Evolutionary conservation across 345 rosid species (phyloP).

Genomic region (Salix brachista): DNA sequence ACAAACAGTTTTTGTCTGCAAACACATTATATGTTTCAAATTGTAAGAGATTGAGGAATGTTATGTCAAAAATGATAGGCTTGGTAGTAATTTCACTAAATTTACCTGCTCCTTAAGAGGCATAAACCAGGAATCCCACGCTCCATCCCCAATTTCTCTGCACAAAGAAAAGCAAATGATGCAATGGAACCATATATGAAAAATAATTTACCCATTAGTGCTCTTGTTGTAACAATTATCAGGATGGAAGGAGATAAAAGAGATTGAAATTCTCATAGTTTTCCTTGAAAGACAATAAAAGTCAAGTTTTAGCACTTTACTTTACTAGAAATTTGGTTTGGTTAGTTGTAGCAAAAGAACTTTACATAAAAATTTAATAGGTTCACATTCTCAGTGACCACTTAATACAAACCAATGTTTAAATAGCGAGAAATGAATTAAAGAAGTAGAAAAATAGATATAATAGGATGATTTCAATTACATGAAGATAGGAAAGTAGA

Average conservation of each 20-base stretch:
- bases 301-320: not conserved
- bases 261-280: not conserved
- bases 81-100: not conserved
- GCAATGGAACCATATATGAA: not conserved
- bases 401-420: not conserved
- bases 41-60: not conserved
- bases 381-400: not conserved
- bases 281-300: not conserved
- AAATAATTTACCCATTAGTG: not conserved
- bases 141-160: constrained; percentile 88
- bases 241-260: not conserved
- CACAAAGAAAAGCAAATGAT: constrained; percentile 13
- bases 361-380: not conserved
- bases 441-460: not conserved
- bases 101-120: constrained; percentile 70
- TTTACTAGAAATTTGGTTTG: not conserved
- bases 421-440: not conserved
- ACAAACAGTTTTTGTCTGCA: constrained; percentile 59
- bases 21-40: constrained; percentile 10
- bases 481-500: constrained; percentile 4
- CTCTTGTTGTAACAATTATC: not conserved
- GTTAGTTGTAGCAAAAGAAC: no score
- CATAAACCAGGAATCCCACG: constrained; percentile 87
- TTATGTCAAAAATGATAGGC: constrained; percentile 1
- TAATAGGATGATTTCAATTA: not conserved